These are phyloP conservation scores for Colletotrichum sp. DNA, from an alignment of 2,329 filamentous ascomycete genomes.

Conservation along the genomic window DNA sequence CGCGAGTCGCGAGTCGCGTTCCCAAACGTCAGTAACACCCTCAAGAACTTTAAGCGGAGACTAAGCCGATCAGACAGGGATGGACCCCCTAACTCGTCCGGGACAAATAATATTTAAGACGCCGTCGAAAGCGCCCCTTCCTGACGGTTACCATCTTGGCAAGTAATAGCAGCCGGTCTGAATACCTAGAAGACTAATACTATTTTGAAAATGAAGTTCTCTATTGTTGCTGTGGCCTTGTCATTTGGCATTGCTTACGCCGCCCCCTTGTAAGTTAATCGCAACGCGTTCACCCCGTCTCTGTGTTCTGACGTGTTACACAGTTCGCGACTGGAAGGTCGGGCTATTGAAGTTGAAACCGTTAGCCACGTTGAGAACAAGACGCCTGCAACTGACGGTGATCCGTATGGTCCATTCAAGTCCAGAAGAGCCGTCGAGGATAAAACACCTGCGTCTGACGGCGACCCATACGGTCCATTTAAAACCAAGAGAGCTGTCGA, in stretches of 20 bases:
- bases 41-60: neutral
- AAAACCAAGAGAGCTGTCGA: neutral
- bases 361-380: neutral
- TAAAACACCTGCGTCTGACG: neutral
- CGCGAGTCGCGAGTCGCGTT: neutral
- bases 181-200: neutral
- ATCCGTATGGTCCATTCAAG: neutral
- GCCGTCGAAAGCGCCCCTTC: neutral
- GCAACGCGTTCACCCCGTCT: neutral
- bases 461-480: neutral
- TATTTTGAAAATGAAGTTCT: neutral
- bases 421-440: neutral
- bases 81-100: neutral
- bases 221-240: neutral
- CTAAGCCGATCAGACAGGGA: neutral
- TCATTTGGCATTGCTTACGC: neutral
- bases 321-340: neutral
- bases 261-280: neutral
- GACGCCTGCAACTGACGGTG: neutral
- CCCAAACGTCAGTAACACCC: neutral
- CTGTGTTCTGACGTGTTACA: neutral
- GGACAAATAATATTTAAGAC: neutral
- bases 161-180: neutral
- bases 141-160: rapidly evolving
- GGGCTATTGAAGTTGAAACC: neutral